phyloP scores from a whole-genome alignment of 1,139 yeast species.

The Kodamaea ohmeri region DNA sequence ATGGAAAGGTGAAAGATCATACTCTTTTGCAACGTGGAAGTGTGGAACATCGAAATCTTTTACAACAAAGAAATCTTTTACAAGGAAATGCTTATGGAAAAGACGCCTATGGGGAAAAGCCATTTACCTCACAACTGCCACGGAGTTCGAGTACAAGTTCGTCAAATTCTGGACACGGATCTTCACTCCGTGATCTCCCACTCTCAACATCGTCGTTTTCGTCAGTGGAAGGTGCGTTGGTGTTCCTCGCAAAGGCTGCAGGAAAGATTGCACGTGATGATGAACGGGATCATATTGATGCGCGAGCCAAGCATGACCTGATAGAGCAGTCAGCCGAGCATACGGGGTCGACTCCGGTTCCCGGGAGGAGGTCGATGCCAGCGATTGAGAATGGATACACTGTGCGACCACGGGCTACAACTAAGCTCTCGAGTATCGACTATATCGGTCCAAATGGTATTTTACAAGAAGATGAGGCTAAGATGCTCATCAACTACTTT shows the following conservation, averaged over 20 bases:
- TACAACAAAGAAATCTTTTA: too few species aligned
- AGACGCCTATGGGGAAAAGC: too few species aligned
- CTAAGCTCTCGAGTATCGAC: slow-evolving; percentile 55
- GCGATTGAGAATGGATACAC: slow-evolving; percentile 47
- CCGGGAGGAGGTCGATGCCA: slow-evolving; percentile 34
- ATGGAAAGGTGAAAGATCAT: too few species aligned
- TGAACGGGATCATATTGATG: slow-evolving; percentile 66
- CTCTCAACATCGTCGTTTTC: slow-evolving; percentile 25
- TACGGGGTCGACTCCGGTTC: slow-evolving; percentile 11
- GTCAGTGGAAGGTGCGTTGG: slow-evolving; percentile 65
- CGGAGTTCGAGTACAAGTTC: too few species aligned
- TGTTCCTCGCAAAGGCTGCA: slow-evolving; percentile 72
- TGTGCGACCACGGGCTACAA: slow-evolving; percentile 55
- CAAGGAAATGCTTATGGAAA: too few species aligned
- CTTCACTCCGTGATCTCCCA: too few species aligned
- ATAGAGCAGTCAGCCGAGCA: slow-evolving; percentile 24
- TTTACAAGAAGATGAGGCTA: slow-evolving; percentile 67
- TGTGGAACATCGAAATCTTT: too few species aligned
- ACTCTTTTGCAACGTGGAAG: too few species aligned
- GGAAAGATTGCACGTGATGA: slow-evolving; percentile 69
- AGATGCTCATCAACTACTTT: slow-evolving; percentile 58
- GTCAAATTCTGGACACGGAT: too few species aligned
- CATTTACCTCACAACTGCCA: too few species aligned
- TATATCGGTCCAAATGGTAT: slow-evolving; percentile 62
- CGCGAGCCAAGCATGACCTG: slow-evolving; percentile 52